phyloP scores from a whole-genome alignment of 352 stramenopile species.

The Thalassiosira mediterranea region DNA sequence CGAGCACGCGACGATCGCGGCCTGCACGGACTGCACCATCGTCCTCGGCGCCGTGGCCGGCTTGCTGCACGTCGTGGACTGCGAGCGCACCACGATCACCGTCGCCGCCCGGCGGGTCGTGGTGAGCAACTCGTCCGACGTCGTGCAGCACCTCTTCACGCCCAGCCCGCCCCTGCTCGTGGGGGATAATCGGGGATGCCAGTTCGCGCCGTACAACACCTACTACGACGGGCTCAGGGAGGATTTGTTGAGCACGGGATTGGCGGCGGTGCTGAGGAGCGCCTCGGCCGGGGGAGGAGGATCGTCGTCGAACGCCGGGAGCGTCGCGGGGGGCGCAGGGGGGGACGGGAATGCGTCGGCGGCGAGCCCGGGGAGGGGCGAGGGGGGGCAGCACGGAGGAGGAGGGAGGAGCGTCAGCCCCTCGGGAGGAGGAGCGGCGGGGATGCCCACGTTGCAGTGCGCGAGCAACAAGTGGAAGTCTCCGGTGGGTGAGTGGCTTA shows the following conservation, averaged over 20 bases:
- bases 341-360: no score
- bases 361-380: no score
- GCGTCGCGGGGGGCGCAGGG: no score
- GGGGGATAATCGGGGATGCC: constrained; percentile 93
- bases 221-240: constrained; percentile 91
- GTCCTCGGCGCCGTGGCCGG: constrained; percentile 92
- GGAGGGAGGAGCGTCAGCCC: no score
- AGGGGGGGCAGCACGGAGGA: constrained; percentile 16
- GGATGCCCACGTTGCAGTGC: constrained; percentile 70
- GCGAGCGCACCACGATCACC: constrained; percentile 92
- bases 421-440: no score
- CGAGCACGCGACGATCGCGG: constrained; percentile 91
- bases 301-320: constrained; percentile 29
- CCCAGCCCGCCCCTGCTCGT: constrained; percentile 90
- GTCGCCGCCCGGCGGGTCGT: constrained; percentile 88
- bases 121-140: constrained; percentile 92
- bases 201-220: constrained; percentile 95
- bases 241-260: constrained; percentile 75
- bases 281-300: constrained; percentile 10
- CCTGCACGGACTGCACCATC: constrained; percentile 94
- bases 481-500: constrained; percentile 51
- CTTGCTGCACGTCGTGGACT: constrained; percentile 92
- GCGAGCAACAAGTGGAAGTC: constrained; percentile 85
- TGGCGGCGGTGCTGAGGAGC: constrained; percentile 64
- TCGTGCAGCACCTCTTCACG: constrained; percentile 91